Evolutionary conservation across 148 eudicot genomes (phyloP), one percentile per base, ranked within the genome.

Genomic region (Pouteria glomerata): DNA sequence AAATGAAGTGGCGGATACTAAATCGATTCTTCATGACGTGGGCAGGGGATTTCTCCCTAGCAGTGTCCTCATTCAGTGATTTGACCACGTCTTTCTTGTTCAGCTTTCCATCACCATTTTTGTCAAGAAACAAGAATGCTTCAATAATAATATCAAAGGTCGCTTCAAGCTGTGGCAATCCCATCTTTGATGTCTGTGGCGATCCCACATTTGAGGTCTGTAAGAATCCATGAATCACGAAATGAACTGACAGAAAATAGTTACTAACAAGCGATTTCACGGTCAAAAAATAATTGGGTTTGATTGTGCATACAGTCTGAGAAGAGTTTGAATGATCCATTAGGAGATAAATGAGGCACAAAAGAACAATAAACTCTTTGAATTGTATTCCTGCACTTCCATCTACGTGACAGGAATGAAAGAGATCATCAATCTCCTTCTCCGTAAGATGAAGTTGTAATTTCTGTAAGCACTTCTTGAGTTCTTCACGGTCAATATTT

Each of bases 101-200:
- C 61, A 91, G 75, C 81, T 81, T 87, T n/a, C 91, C 91, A 56
- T 82, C 86, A 34, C 89, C 86, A 68, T 89, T 87, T 80, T 89
- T 84, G 59, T 91, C 93, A 72, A 89, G 84, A 62, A 82, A 85
- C 77, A 84, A 71, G 80, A 91, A 89, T 63, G 86, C 87, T 72
- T 87, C 85, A 27, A 89, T 69, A 47, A 91, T 77, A 2, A 76
- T 73, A 66, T 85, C 85, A 57, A 85, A 91, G 66, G 88, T 87
- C 15, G 85, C 79, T 82, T 85, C 83, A 8, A 82, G 74, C 71
- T 83, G 75, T 1, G 85, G 75, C 19, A 81, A 82, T 56, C 81
- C 81, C 68, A 81, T 69, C 62, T 65, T 73, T 59, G 80, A 71
- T 30, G 74, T 73, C 88, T n/a, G n/a, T n/a, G n/a, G n/a, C n/a